Percentiles rank a stretch among this genome's conserved stretches.
These are phyloP conservation scores for Pilaira anomala DNA, from an alignment of 192 early-diverging fungal genomes.

Conservation along the genomic window DNA sequence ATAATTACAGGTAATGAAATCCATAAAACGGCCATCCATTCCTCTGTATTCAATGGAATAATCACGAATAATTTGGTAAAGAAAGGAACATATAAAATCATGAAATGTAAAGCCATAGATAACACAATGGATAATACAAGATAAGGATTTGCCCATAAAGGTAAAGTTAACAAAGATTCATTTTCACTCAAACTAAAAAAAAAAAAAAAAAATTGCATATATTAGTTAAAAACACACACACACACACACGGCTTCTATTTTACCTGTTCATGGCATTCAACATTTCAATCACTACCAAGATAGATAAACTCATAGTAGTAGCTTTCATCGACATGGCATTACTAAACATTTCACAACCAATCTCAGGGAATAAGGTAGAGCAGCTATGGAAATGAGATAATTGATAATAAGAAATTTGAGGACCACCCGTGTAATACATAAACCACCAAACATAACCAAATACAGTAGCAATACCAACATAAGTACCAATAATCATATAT, in stretches of 20 bases:
- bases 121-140: slow-evolving; percentile 79
- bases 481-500: slow-evolving; percentile 88
- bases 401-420: slow-evolving; percentile 84
- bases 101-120: slow-evolving; percentile 91
- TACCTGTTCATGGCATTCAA: slow-evolving; percentile 95
- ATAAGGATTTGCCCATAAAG: slow-evolving; percentile 89
- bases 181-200: slow-evolving; percentile 78
- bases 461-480: slow-evolving; percentile 91
- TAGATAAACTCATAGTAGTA: slow-evolving; percentile 93
- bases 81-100: slow-evolving; percentile 97
- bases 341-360: slow-evolving; percentile 91
- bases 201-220: neutral
- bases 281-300: slow-evolving; percentile 98
- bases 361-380: slow-evolving; percentile 77
- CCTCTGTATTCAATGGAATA: slow-evolving; percentile 75
- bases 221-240: neutral
- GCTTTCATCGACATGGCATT: slow-evolving; percentile 78
- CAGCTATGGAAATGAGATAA: slow-evolving; percentile 96
- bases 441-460: slow-evolving; percentile 99
- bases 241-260: neutral
- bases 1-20: slow-evolving; percentile 91
- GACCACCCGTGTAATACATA: slow-evolving; percentile 87
- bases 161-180: slow-evolving; percentile 86
- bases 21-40: slow-evolving; percentile 89
- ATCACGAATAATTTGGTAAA: slow-evolving; percentile 91